A percentile compares a stretch with the other conserved stretches of the same genome.
These are phyloP conservation scores for Geoglossum glabrum DNA, from an alignment of 495 filamentous ascomycete genomes.

Conservation along the genomic window DNA sequence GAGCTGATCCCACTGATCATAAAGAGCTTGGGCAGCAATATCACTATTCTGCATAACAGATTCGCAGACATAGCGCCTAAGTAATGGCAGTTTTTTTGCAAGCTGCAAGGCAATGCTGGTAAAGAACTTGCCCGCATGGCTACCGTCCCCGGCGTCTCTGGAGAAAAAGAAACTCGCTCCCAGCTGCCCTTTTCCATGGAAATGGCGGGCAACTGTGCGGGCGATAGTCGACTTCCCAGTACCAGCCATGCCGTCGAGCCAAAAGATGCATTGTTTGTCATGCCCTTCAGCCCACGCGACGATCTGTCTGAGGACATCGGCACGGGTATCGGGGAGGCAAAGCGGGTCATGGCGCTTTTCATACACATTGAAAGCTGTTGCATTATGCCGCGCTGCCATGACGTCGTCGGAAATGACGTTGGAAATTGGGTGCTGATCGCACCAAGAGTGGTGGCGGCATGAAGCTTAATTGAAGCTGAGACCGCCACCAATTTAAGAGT, in stretches of 20 bases:
- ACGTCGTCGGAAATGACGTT: too few relatives aligned
- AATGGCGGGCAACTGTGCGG: slow-evolving; percentile 7
- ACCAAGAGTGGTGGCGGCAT: too few relatives aligned
- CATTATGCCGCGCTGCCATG: too few relatives aligned
- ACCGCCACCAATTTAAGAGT: too few relatives aligned
- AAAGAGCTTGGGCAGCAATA: slow-evolving; percentile 4
- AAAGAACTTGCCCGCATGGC: slow-evolving; percentile 9
- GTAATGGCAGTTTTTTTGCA: neutral
- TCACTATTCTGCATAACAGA: slow-evolving; percentile 3
- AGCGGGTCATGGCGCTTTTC: neutral
- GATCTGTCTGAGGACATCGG: slow-evolving; percentile 8
- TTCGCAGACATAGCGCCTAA: slow-evolving; percentile 3
- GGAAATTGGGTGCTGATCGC: too few relatives aligned
- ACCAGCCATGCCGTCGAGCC: slow-evolving; percentile 24
- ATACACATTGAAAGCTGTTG: neutral
- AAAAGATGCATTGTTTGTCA: slow-evolving; percentile 18
- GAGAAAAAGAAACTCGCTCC: slow-evolving; percentile 2
- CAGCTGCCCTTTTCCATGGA: neutral
- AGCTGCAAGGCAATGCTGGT: slow-evolving; percentile 4
- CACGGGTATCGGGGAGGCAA: slow-evolving; percentile 17
- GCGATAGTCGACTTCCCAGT: slow-evolving; percentile 22
- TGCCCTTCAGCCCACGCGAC: slow-evolving; percentile 13
- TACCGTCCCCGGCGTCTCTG: slow-evolving; percentile 7
- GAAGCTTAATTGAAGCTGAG: too few relatives aligned
- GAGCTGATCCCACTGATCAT: slow-evolving; percentile 9